Evolutionary conservation across 148 eudicot genomes (phyloP).

Genomic region (Amaranthus palmeri): DNA sequence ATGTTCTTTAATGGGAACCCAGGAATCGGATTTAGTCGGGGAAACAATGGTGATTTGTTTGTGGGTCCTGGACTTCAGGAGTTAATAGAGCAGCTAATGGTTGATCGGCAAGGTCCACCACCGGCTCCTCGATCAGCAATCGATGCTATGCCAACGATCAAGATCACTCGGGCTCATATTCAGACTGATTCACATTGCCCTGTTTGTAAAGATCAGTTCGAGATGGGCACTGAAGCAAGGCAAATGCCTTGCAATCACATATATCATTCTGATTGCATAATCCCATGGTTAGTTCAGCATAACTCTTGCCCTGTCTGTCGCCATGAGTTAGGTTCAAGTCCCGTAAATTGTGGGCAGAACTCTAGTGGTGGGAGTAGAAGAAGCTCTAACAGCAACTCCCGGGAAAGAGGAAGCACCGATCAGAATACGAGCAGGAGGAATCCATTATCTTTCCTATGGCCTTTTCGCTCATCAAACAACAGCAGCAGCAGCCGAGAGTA

Average conservation of each 20-base stretch:
- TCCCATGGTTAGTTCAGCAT: constrained; percentile 92
- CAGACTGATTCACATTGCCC: constrained; percentile 81
- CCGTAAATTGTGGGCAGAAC: constrained; percentile 29
- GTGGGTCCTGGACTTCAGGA: constrained; percentile 75
- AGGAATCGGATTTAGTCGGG: constrained; percentile 50
- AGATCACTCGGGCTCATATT: constrained; percentile 65
- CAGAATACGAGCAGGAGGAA: constrained; percentile 57
- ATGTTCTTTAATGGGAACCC: constrained; percentile 54
- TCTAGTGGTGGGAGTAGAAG: constrained; percentile 29
- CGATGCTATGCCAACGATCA: constrained; percentile 83
- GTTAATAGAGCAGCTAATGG: constrained; percentile 67
- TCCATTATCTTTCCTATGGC: constrained; percentile 69
- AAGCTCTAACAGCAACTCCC: constrained; percentile 23
- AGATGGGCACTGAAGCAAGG: constrained; percentile 73
- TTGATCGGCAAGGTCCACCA: constrained; percentile 79
- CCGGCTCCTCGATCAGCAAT: constrained; percentile 84
- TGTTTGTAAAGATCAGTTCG: constrained; percentile 84
- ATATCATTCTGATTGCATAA: constrained; percentile 83
- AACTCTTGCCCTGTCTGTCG: constrained; percentile 98
- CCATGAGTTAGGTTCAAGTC: constrained; percentile 53
- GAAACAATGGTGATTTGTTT: constrained; percentile 54
- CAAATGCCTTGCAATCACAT: constrained; percentile 87
- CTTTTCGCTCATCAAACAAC: constrained; percentile 62
- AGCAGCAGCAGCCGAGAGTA: constrained; percentile 30
- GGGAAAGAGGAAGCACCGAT: constrained; percentile 32